Percentiles rank a stretch among this genome's conserved stretches.
Conservation (phyloP, 1,139 yeast genomes). For the Geotrichum citri-aurantii region DNA sequence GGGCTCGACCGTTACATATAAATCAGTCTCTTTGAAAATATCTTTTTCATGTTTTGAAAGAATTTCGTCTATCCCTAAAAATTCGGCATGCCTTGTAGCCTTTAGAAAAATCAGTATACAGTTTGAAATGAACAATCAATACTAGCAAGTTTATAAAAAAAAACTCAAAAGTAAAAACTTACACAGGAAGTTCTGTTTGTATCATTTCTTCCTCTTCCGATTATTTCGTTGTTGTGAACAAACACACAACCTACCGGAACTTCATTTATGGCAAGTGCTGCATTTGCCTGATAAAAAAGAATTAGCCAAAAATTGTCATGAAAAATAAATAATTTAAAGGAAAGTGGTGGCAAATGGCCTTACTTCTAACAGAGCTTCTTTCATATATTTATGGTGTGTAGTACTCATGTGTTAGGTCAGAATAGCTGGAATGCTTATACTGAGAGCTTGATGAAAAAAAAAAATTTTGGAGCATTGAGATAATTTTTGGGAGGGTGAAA, state of each 20-base stretch:
- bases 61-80: slow-evolving; percentile 64
- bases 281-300: slow-evolving; percentile 41
- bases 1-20: slow-evolving; percentile 96
- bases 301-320: not conserved
- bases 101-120: slow-evolving; percentile 5
- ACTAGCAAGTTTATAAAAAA: too few relatives aligned
- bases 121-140: not conserved
- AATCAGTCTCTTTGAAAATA: slow-evolving; percentile 48
- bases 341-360: not conserved
- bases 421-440: not conserved
- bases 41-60: slow-evolving; percentile 28
- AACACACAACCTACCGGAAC: slow-evolving; percentile 74
- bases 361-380: slow-evolving; percentile 41
- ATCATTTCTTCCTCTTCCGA: slow-evolving; percentile 81
- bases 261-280: slow-evolving; percentile 53
- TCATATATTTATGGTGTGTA: slow-evolving; percentile 42
- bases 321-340: not conserved
- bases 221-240: slow-evolving; percentile 44
- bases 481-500: not conserved
- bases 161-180: slow-evolving; percentile 18
- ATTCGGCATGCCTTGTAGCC: slow-evolving; percentile 91
- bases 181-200: slow-evolving; percentile 74
- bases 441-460: not conserved
- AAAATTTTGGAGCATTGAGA: not conserved
- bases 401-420: slow-evolving; percentile 9